These are phyloP conservation scores for Xylariales sp. DNA, from an alignment of 2,329 filamentous ascomycete genomes.

Conservation along the genomic window DNA sequence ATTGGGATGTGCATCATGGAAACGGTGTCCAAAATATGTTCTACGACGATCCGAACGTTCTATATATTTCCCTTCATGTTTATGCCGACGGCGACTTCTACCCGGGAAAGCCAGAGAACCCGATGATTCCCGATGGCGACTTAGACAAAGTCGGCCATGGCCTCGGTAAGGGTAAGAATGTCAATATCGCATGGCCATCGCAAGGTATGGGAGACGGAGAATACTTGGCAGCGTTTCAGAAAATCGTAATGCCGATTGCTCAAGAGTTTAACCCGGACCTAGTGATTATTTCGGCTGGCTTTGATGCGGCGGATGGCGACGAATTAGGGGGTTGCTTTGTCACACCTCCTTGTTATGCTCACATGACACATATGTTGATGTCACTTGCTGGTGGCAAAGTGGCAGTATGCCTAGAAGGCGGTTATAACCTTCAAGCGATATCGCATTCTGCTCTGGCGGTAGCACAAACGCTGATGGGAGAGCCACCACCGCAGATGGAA, in stretches of 20 bases:
- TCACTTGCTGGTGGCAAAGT: conserved; percentile 89
- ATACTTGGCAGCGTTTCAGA: conserved; percentile 95
- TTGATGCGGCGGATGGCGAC: conserved; percentile 94
- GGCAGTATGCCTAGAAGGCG: conserved; percentile 92
- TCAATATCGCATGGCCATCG: conserved; percentile 75
- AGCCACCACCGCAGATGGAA: conserved; percentile 77
- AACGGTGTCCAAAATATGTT: conserved; percentile 98
- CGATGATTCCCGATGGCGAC: conserved; percentile 69
- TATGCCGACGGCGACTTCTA: conserved; percentile 88
- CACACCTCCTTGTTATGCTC: conserved; percentile 88
- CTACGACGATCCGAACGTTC: conserved; percentile 91
- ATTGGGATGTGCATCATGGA: conserved; percentile 87
- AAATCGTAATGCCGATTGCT: conserved; percentile 95
- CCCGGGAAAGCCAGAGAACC: conserved; percentile 72
- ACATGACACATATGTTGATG: conserved; percentile 99
- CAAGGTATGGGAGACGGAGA: conserved; percentile 94
- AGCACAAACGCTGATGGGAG: conserved; percentile 92
- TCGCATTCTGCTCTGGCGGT: conserved; percentile 93
- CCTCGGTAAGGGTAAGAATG: conserved; percentile 68
- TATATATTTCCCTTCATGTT: conserved; percentile 96
- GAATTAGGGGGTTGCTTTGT: conserved; percentile 94
- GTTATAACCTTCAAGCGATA: conserved; percentile 94
- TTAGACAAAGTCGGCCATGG: conserved; percentile 69
- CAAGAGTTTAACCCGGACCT: conserved; percentile 93
- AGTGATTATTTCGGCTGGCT: conserved; percentile 94